Conservation (phyloP, 169 alveolate genomes). For the Eimeria acervulina region DNA sequence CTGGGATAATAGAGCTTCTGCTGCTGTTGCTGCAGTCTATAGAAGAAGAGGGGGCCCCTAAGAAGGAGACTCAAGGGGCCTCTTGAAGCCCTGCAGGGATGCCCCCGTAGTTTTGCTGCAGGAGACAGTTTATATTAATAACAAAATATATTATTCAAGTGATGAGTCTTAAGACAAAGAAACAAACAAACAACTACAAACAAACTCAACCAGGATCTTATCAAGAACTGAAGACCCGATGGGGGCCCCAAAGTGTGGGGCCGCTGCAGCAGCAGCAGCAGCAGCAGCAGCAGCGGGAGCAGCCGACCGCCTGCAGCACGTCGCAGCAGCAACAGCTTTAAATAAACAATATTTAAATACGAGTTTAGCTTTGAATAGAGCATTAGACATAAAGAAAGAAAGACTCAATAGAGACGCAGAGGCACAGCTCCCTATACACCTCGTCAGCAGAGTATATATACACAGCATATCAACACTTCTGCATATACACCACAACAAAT, state of each 20-base stretch:
- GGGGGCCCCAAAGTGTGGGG: slow-evolving; percentile 41
- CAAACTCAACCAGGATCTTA: not conserved
- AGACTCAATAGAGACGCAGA: no score
- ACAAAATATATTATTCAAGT: no score
- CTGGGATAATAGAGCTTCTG: not conserved
- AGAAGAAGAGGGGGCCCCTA: not conserved
- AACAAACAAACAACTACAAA: not conserved
- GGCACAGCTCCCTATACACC: no score
- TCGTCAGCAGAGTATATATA: no score
- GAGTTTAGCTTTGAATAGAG: not conserved
- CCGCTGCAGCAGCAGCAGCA: slow-evolving; percentile 6
- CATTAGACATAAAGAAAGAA: not conserved
- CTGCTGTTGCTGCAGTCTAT: not conserved
- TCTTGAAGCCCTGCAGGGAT: not conserved
- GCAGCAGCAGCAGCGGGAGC: not conserved
- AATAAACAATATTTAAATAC: not conserved
- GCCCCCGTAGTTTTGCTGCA: not conserved
- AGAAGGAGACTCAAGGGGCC: not conserved
- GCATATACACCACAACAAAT: no score
- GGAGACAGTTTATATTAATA: no score
- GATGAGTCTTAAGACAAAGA: not conserved
- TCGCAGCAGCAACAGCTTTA: not conserved
- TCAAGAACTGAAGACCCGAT: not conserved
- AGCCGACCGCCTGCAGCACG: not conserved
- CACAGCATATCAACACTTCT: no score